A percentile compares a stretch with the other conserved stretches of the same genome.
Conservation (phyloP, 306 rosid species). For the Purshia tridentata region DNA sequence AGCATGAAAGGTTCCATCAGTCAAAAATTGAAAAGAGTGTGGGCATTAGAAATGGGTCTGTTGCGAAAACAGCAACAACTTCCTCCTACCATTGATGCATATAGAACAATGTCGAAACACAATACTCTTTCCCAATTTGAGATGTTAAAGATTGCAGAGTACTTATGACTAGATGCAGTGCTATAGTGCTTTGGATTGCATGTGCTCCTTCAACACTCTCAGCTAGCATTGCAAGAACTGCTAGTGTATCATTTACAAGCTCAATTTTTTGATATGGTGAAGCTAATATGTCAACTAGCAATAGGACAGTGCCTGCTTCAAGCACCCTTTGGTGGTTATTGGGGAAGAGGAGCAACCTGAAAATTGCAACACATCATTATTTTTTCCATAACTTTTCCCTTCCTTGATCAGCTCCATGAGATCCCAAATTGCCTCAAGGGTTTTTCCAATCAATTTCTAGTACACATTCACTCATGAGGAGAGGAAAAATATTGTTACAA, state of each 20-base stretch:
- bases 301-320: slow-evolving; percentile 47
- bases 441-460: slow-evolving; percentile 57
- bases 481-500: slow-evolving; percentile 65
- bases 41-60: slow-evolving; percentile 50
- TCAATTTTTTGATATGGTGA: slow-evolving; percentile 46
- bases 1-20: slow-evolving; percentile 53
- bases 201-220: slow-evolving; percentile 56
- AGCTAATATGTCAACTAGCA: slow-evolving; percentile 43
- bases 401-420: slow-evolving; percentile 53
- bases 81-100: slow-evolving; percentile 53
- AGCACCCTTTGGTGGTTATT: slow-evolving; percentile 49
- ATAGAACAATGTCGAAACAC: slow-evolving; percentile 56
- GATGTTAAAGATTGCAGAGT: slow-evolving; percentile 31
- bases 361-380: slow-evolving; percentile 73
- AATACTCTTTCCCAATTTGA: slow-evolving; percentile 52
- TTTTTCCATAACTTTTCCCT: slow-evolving; percentile 66
- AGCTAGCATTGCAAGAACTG: slow-evolving; percentile 57
- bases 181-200: slow-evolving; percentile 32
- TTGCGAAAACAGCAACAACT: slow-evolving; percentile 48
- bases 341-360: slow-evolving; percentile 52
- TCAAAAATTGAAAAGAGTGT: slow-evolving; percentile 53
- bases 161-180: slow-evolving; percentile 33
- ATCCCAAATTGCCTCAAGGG: slow-evolving; percentile 44
- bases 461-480: slow-evolving; percentile 51
- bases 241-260: slow-evolving; percentile 48